These are phyloP conservation scores for Nitzschia putrida DNA, from an alignment of 108 stramenopile species.

Conservation along the genomic window DNA sequence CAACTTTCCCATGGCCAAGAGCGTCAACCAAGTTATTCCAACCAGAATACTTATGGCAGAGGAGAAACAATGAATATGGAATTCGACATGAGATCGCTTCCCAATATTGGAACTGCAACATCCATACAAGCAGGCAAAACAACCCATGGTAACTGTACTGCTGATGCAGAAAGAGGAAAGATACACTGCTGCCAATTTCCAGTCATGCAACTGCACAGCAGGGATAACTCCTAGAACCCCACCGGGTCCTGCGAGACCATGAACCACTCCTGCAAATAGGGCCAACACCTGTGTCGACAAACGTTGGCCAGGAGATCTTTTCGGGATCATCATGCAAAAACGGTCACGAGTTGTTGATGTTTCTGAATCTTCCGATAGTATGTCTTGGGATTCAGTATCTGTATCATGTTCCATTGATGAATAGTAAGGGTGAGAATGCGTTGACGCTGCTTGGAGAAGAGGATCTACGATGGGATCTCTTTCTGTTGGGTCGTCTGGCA, in stretches of 20 bases:
- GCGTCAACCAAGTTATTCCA: conserved; percentile 61
- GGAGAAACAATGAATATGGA: conserved; percentile 57
- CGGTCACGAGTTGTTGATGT: background rate
- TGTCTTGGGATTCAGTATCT: background rate
- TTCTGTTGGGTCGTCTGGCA: background rate
- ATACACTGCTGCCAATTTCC: conserved; percentile 47
- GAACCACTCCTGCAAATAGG: conserved; percentile 56
- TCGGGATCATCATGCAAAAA: background rate
- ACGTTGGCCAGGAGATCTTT: background rate
- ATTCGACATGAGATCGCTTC: conserved; percentile 35
- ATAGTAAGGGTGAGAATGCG: background rate
- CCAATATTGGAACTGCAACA: conserved; percentile 31
- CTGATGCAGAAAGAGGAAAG: conserved; percentile 62
- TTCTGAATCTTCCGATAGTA: background rate
- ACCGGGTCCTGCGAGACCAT: conserved; percentile 78
- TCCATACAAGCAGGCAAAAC: conserved; percentile 64
- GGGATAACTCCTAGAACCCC: conserved; percentile 79
- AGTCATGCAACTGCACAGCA: conserved; percentile 66
- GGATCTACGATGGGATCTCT: conserved; percentile 8
- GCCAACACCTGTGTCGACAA: conserved; percentile 33
- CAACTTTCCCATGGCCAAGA: conserved; percentile 56
- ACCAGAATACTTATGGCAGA: conserved; percentile 64
- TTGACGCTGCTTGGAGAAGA: conserved; percentile 1
- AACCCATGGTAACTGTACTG: conserved; percentile 65
- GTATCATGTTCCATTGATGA: background rate